phyloP scores from a whole-genome alignment of 768 basidiomycete genomes.

The Clitopilus passeckerianus region DNA sequence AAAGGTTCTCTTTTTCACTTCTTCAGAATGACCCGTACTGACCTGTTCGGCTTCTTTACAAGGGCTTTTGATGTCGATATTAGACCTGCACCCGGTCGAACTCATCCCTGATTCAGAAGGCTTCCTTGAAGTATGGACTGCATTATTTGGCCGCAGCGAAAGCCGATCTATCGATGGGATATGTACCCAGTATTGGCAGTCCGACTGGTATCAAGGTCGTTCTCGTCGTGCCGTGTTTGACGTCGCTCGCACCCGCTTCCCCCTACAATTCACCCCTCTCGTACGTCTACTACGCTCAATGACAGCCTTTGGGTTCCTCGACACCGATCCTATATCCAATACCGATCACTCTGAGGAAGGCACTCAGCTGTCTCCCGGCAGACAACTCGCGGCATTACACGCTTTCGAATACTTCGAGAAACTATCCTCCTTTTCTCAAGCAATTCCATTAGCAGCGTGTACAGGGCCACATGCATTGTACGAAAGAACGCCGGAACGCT shows the following conservation, averaged over 20 bases:
- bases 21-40: background rate
- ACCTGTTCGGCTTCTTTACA: background rate
- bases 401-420: constrained; percentile 75
- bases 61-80: constrained; percentile 75
- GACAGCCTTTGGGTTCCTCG: constrained; percentile 72
- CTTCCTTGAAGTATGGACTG: constrained; percentile 73
- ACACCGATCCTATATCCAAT: constrained; percentile 63
- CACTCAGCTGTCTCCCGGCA: constrained; percentile 36
- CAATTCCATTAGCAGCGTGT: constrained; percentile 58
- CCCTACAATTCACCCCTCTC: constrained; percentile 68
- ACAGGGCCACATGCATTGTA: constrained; percentile 68
- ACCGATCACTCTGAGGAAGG: constrained; percentile 39
- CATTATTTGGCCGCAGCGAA: constrained; percentile 74
- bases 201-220: constrained; percentile 63
- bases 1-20: constrained; percentile 53
- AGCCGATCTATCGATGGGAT: constrained; percentile 61
- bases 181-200: constrained; percentile 79
- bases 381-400: constrained; percentile 56
- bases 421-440: constrained; percentile 70
- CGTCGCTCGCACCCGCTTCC: constrained; percentile 78
- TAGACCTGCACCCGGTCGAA: constrained; percentile 73
- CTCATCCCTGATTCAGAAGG: constrained; percentile 70
- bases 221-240: constrained; percentile 80
- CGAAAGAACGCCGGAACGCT: constrained; percentile 61
- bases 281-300: constrained; percentile 71